Base-by-base conservation (phyloP, 2,329 filamentous ascomycete genomes). In the Calonectria henricotiae region DNA sequence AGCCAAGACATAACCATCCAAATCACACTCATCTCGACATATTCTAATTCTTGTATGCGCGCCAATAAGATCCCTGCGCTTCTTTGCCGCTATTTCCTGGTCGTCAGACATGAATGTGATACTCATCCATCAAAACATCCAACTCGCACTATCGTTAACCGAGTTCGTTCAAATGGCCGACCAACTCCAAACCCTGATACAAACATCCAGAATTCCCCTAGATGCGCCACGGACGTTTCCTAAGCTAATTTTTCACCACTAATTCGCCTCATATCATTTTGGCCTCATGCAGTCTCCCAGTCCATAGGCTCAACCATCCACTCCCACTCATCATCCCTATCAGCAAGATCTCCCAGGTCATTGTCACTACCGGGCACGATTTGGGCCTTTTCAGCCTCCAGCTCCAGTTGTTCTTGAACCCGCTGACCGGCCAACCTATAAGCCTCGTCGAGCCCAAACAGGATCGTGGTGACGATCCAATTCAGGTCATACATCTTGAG, bases 401-500 rank as follows among this genome's bases (percentile, higher is more conserved):
- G 71, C 54, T 84, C 81, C 1, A 89, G 75, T 5, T 76, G 81
- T 54, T 79, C 79, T 44, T 74, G 73, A 8, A 89, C 83, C 63
- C 85, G 83, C n/a, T 76, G 74, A 25, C 84, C 82, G 0, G 90
- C 89, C 1, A 91, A 78, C 0, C 79, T 69, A 70, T 89, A 91
- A 0, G 88, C 91, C 32, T 84, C 81, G 62, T 92, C 90, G 62
- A 93, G 84, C 0, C 90, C 92, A 0, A 73, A 75, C 62, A 93
- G 85, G 11, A 94, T 86, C 7, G 82, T 82, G 5, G 82, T 80
- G 2, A 94, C 82, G 71, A 94, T 92, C 65, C 83, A 83, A 27
- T 89, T 86, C 12, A 94, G 82, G 65, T 92, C 88, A 73, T 93
- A 90, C 72, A 89, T 87, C 68, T 87, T 86, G 2, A 94, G 82